phyloP scores from a whole-genome alignment of 2,329 filamentous ascomycete genomes.

The Septoria petroselini region DNA sequence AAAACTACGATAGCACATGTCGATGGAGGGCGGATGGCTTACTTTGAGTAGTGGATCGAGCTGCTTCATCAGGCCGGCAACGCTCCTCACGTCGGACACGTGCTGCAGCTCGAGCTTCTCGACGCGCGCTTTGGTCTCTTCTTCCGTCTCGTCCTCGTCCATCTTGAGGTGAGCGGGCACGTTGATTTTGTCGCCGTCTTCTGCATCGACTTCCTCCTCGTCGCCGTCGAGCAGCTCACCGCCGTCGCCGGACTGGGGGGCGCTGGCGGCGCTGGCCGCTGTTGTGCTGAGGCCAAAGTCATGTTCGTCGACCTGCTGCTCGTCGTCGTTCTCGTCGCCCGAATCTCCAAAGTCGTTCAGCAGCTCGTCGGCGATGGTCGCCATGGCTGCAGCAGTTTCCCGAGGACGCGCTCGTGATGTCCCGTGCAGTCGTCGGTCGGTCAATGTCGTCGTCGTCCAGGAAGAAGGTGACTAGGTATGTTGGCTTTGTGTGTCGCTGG shows the following conservation, averaged over 20 bases:
- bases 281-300: slow-evolving; percentile 16
- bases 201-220: slow-evolving; percentile 49
- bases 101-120: slow-evolving; percentile 76
- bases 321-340: slow-evolving; percentile 54
- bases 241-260: slow-evolving; percentile 49
- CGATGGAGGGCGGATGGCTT: slow-evolving; percentile 46
- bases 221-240: slow-evolving; percentile 56
- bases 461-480: no score
- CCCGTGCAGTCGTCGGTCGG: neutral
- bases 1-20: slow-evolving; percentile 49
- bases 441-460: no score
- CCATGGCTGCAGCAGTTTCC: slow-evolving; percentile 59
- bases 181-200: slow-evolving; percentile 37
- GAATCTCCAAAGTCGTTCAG: slow-evolving; percentile 88
- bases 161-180: slow-evolving; percentile 37
- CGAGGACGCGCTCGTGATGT: no score
- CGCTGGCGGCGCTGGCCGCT: slow-evolving; percentile 40
- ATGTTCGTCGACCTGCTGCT: slow-evolving; percentile 41
- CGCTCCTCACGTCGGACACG: slow-evolving; percentile 74
- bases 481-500: neutral
- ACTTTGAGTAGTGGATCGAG: slow-evolving; percentile 79
- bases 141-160: slow-evolving; percentile 59
- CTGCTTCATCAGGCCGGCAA: slow-evolving; percentile 76
- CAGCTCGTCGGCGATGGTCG: slow-evolving; percentile 87
- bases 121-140: slow-evolving; percentile 71